Conservation (phyloP, 148 eudicot species). For the Talinum fruticosum region DNA sequence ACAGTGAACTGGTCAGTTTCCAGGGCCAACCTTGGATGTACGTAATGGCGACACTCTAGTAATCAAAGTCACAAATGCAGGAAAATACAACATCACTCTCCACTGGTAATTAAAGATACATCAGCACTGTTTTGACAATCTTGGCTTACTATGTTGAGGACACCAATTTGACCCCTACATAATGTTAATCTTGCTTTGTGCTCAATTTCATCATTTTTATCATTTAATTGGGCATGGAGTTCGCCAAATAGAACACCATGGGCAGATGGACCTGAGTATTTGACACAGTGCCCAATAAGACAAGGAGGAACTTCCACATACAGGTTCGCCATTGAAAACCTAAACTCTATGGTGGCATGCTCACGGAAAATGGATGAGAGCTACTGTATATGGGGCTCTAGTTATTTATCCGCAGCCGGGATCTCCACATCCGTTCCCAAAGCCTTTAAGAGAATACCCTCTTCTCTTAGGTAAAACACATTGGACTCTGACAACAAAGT, state of each 20-base stretch:
- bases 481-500: background rate
- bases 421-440: conserved; percentile 61
- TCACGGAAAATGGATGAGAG: conserved; percentile 85
- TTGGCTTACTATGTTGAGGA: background rate
- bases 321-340: conserved; percentile 62
- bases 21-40: conserved; percentile 76
- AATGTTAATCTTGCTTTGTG: background rate
- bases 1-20: conserved; percentile 89
- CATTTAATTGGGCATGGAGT: conserved; percentile 68
- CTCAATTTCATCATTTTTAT: background rate
- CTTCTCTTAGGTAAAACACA: conserved; percentile 55
- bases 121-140: background rate
- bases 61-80: conserved; percentile 58
- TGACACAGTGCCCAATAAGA: conserved; percentile 84
- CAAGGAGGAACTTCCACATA: conserved; percentile 84
- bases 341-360: conserved; percentile 99
- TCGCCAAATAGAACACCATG: conserved; percentile 80
- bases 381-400: conserved; percentile 84
- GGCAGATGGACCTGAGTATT: conserved; percentile 91
- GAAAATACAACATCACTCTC: conserved; percentile 65
- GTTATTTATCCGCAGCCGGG: conserved; percentile 69
- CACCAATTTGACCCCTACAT: background rate
- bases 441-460: conserved; percentile 63
- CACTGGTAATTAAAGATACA: conserved; percentile 58
- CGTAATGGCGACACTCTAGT: conserved; percentile 70